Evolutionary conservation across 2,329 filamentous ascomycete genomes (phyloP), one percentile per base, ranked within the genome.

Genomic region (Harringtonia aguacate): DNA sequence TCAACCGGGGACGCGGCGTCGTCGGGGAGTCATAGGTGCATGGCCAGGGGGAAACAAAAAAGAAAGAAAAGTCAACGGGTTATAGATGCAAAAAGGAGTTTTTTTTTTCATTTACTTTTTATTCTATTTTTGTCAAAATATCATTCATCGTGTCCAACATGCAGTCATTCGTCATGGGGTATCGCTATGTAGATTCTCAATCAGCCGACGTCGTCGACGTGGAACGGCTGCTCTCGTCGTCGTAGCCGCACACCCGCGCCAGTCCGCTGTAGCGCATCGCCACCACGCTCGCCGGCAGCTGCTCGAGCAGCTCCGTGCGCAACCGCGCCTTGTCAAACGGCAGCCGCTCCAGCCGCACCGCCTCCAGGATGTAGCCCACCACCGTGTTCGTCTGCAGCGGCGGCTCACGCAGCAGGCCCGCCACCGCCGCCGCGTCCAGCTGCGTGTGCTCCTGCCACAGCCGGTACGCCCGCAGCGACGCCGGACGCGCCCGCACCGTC

Each of bases 1-100:
- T 98, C 48, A 95, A 98, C 63, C 73, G 75, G 52, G 81, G 79
- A 17, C 71, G 75, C 49, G 73, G 69, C 46, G 52, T 77, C 36
- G 56, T 75, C 36, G 56, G 17, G 33, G 27, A 36, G 34, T 20
- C 36, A 45, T 44, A 43, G 41, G 17, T 10, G 18, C 29, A 14
- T 21, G n/a, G n/a, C n/a, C n/a, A 14, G 21, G 5, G 13, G 27
- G 24, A 31, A 4, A 18, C 30, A 5, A n/a, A 20, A 14, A 21
- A 20, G 15, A 17, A 17, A 22, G 18, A 36, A 45, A 47, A 39
- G 31, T n/a, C n/a, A n/a, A n/a, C n/a, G n/a, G n/a, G n/a, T n/a
- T n/a, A n/a, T n/a, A n/a, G n/a, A n/a, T n/a, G n/a, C 29, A 7
- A 39, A 13, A 24, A n/a, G 14, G 36, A 4, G 17, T 17, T 29